Percentiles rank a stretch among this genome's conserved stretches.
phyloP scores from a whole-genome alignment of 2,329 filamentous ascomycete genomes.

The Epichloe coenophiala region DNA sequence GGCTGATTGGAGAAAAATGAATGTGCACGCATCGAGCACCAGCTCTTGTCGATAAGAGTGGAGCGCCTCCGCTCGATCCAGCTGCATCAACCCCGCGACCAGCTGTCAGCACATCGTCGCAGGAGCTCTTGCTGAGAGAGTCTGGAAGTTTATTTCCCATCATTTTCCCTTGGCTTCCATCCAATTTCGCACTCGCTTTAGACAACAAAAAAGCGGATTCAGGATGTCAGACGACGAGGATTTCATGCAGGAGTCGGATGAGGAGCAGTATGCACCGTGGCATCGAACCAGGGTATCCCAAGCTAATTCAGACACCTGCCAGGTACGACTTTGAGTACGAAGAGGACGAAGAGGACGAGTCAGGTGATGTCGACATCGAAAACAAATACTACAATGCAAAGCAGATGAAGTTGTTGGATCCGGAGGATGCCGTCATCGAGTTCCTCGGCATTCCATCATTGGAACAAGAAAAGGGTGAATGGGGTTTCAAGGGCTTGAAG shows the following conservation, averaged over 20 bases:
- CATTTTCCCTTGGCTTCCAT: background rate
- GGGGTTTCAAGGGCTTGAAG: slow-evolving; percentile 97
- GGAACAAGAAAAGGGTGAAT: slow-evolving; percentile 88
- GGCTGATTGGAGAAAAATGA: no score
- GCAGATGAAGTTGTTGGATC: slow-evolving; percentile 79
- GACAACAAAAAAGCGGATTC: background rate
- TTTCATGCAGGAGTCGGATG: slow-evolving; percentile 35
- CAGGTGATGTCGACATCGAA: slow-evolving; percentile 85
- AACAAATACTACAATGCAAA: slow-evolving; percentile 99
- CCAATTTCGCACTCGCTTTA: no score
- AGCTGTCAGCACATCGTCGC: background rate
- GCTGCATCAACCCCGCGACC: background rate
- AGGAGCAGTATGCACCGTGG: slow-evolving; percentile 25
- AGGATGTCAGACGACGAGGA: slow-evolving; percentile 39
- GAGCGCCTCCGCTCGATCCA: background rate
- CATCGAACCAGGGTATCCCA: background rate
- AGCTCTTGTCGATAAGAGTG: background rate
- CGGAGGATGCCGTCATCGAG: slow-evolving; percentile 78
- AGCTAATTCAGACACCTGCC: slow-evolving; percentile 5
- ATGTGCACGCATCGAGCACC: background rate
- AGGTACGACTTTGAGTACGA: slow-evolving; percentile 96
- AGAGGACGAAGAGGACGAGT: slow-evolving; percentile 77
- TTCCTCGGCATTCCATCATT: slow-evolving; percentile 78
- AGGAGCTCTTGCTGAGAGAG: background rate
- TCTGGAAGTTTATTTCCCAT: background rate